phyloP scores from a whole-genome alignment of 352 stramenopile genomes.

The Globisporangium irregulare region DNA sequence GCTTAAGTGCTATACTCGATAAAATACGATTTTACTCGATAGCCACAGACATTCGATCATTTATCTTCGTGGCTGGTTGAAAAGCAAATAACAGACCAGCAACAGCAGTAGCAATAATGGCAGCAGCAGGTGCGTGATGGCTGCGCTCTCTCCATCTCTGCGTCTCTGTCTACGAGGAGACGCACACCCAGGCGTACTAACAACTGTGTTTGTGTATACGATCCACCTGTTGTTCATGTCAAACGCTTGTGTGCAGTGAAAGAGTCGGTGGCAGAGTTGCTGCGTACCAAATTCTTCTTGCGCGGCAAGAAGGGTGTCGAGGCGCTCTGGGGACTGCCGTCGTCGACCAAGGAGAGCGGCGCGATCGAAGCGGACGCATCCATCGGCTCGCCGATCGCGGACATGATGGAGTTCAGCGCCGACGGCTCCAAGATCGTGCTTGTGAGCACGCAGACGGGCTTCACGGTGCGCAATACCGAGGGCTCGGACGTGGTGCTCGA shows the following conservation, averaged over 20 bases:
- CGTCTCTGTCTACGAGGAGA: background rate
- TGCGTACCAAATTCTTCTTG: slow-evolving; percentile 84
- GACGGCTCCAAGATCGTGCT: slow-evolving; percentile 69
- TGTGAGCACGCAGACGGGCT: slow-evolving; percentile 56
- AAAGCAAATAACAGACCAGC: background rate
- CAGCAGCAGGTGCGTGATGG: background rate
- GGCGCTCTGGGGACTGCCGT: slow-evolving; percentile 67
- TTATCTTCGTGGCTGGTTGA: background rate
- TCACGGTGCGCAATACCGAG: slow-evolving; percentile 66
- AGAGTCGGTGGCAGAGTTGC: slow-evolving; percentile 17
- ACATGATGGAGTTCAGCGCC: slow-evolving; percentile 74
- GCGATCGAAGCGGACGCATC: slow-evolving; percentile 53
- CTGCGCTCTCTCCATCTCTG: background rate
- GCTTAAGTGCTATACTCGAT: background rate
- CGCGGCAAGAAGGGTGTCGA: slow-evolving; percentile 77
- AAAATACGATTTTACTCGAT: background rate
- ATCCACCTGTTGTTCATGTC: background rate
- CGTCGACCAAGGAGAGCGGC: slow-evolving; percentile 39
- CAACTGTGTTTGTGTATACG: background rate
- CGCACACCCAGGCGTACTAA: background rate
- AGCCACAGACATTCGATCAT: background rate
- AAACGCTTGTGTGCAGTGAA: background rate
- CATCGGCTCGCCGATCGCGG: slow-evolving; percentile 42
- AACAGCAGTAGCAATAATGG: background rate
- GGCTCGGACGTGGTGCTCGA: slow-evolving; percentile 53